phyloP scores from a whole-genome alignment of 2,329 filamentous ascomycete genomes.

The Talaromyces sp. region DNA sequence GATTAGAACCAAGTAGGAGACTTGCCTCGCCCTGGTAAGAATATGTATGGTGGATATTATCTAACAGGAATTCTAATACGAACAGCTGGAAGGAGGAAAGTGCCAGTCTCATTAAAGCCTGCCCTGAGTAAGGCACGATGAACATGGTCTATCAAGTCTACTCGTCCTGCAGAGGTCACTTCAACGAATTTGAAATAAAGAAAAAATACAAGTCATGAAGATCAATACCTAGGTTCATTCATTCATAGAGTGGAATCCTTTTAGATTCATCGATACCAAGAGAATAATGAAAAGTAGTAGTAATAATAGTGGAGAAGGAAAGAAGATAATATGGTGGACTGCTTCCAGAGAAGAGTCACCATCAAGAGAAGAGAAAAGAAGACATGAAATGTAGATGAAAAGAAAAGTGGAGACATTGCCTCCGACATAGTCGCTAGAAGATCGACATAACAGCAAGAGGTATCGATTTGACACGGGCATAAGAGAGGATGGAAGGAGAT shows the following conservation, averaged over 20 bases:
- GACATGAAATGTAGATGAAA: constrained; percentile 19
- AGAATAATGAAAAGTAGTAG: constrained; percentile 3
- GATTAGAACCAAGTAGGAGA: background rate
- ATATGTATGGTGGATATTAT: background rate
- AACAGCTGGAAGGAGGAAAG: background rate
- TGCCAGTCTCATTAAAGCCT: background rate
- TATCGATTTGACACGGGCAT: constrained; percentile 4
- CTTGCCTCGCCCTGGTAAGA: too few relatives aligned
- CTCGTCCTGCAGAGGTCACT: too few relatives aligned
- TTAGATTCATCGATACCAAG: background rate
- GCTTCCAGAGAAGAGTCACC: background rate
- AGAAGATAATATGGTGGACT: background rate
- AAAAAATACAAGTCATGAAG: constrained; percentile 7
- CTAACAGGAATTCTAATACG: background rate
- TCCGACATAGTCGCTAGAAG: constrained; percentile 13
- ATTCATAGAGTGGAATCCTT: background rate
- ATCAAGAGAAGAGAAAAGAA: background rate
- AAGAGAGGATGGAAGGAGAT: background rate
- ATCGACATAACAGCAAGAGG: constrained; percentile 13
- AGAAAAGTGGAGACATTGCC: background rate
- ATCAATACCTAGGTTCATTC: background rate
- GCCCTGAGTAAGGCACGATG: background rate
- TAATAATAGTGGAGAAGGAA: constrained; percentile 2
- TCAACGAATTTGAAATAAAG: background rate
- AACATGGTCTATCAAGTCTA: background rate